Evolutionary conservation across 164 flowering plant species (phyloP).

Genomic region (Paratinospora sagittata): DNA sequence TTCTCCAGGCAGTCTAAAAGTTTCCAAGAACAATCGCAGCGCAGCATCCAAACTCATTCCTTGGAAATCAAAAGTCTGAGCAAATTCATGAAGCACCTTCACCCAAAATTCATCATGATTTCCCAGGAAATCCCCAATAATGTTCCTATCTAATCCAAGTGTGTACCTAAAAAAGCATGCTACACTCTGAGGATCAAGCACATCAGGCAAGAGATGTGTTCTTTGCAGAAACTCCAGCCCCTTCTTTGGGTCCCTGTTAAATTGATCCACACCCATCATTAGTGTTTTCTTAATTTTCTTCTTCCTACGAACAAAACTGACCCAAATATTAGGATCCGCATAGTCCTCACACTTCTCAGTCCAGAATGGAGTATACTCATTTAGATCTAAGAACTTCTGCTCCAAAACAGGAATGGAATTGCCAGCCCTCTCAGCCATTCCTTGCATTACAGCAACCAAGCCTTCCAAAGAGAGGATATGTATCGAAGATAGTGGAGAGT

Average conservation of each 20-base stretch:
- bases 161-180: constrained; percentile 41
- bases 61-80: constrained; percentile 34
- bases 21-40: constrained; percentile 34
- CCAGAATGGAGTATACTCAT: constrained; percentile 33
- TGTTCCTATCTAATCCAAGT: constrained; percentile 34
- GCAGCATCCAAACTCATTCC: constrained; percentile 43
- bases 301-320: constrained; percentile 29
- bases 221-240: constrained; percentile 36
- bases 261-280: constrained; percentile 32
- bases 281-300: constrained; percentile 31
- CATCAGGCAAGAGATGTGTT: constrained; percentile 32
- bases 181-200: constrained; percentile 36
- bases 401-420: constrained; percentile 15
- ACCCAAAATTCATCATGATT: constrained; percentile 41
- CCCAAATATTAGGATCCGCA: constrained; percentile 30
- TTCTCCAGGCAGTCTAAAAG: constrained; percentile 42
- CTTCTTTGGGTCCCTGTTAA: constrained; percentile 36
- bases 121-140: constrained; percentile 38
- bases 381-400: constrained; percentile 11
- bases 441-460: constrained; percentile 34
- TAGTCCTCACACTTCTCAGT: constrained; percentile 33
- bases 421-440: constrained; percentile 35
- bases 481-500: constrained; percentile 33
- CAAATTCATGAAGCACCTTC: constrained; percentile 40
- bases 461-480: constrained; percentile 41